Base-by-base conservation (phyloP, 805 yeast species). In the Nakazawaea sp. region DNA sequence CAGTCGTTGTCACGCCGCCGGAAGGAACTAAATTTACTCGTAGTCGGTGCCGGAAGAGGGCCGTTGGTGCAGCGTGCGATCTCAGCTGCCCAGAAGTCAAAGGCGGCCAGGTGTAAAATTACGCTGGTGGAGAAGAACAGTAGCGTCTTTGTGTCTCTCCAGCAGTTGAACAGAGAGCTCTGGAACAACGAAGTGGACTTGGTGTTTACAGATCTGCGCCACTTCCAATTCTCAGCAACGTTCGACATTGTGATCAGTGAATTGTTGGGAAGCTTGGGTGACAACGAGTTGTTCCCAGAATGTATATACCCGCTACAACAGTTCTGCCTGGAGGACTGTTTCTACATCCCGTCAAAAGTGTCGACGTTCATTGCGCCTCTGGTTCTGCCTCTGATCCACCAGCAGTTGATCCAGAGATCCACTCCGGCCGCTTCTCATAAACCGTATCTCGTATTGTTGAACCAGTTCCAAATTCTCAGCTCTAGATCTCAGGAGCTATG, bases 1-100 rank as follows among this genome's bases (percentile, higher is more conserved):
- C 29, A 27, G 29, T n/a, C n/a, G n/a, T n/a, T n/a, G n/a, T n/a
- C n/a, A n/a, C n/a, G n/a, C n/a, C n/a, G n/a, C n/a, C n/a, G n/a
- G n/a, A n/a, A n/a, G n/a, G 13, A n/a, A 13, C 13, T 27, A 6
- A 58, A 59, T 9, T 59, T 84, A 7, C 66, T 82, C 4, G 69
- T 89, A 2, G 77, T 82, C 2, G 97, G 97, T 0, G 92, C 96
- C 0, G 97, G 97, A 1, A 62, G 87, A 31, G 97, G 97, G 1
- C 89, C 90, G 0, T 57, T 89, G 20, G 77, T 88, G 2, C 78
- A 78, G 30, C 0, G 58, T 70, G 21, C 50, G 58, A 5, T 72
- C 78, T 2, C 47, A 53, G 3, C 44, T 52, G 7, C 35, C 56
- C 26, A 47, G 57, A 41, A 18, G 43, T 13, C 20, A 7, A 27